Percentiles rank a stretch among this genome's conserved stretches.
Evolutionary conservation across 331 rosid genomes (phyloP).

Genomic region (Phaseolus coccineus): DNA sequence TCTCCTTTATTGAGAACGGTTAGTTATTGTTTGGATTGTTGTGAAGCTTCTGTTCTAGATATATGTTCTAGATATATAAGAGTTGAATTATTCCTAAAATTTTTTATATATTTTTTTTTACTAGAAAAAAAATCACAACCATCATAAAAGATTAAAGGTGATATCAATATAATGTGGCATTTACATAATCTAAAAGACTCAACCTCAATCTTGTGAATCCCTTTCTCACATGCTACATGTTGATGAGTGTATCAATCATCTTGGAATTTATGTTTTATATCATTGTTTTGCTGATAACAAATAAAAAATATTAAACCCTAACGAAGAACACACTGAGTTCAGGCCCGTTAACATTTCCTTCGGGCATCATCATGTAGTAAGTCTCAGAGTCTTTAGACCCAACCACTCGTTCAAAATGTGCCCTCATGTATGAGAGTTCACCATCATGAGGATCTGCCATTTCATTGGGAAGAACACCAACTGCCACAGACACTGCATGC

Average conservation of each 20-base stretch:
- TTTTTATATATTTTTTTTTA: no score
- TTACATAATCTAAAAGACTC: not conserved
- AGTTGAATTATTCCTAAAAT: no score
- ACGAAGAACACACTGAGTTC: slow-evolving; percentile 80
- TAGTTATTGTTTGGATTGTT: no score
- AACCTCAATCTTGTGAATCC: not conserved
- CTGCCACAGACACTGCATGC: slow-evolving; percentile 71
- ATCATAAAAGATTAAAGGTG: no score
- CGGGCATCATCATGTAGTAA: slow-evolving; percentile 85
- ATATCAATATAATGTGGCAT: not conserved
- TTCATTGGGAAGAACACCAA: slow-evolving; percentile 69
- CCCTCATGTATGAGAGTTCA: slow-evolving; percentile 77
- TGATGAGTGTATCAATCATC: no score
- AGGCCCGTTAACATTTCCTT: slow-evolving; percentile 61
- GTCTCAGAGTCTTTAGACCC: slow-evolving; percentile 89
- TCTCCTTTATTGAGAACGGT: no score
- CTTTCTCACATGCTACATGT: not conserved
- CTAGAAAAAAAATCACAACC: no score
- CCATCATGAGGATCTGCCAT: slow-evolving; percentile 57
- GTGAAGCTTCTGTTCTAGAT: no score
- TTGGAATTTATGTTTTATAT: no score
- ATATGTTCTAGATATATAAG: no score
- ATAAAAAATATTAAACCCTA: slow-evolving; percentile 52
- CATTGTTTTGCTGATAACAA: no score
- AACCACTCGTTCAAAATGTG: slow-evolving; percentile 69